A percentile compares a stretch with the other conserved stretches of the same genome.
Conservation (phyloP, 306 rosid genomes). For the Neltuma alba region DNA sequence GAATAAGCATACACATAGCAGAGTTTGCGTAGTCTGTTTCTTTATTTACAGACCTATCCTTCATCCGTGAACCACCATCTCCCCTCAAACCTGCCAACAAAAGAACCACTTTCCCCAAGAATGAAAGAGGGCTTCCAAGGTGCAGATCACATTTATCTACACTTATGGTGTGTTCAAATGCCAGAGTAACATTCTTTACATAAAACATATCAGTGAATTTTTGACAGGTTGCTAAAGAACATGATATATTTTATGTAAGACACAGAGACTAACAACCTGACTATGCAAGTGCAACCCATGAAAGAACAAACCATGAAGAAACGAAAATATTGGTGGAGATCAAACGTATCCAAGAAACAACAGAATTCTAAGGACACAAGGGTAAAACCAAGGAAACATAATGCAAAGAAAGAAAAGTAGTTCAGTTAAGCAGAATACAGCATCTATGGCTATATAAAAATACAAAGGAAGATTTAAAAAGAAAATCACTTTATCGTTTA, state of each 20-base stretch:
- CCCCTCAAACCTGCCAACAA: background rate
- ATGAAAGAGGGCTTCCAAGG: background rate
- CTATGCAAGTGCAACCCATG: constrained; percentile 4
- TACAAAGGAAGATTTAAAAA: background rate
- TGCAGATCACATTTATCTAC: background rate
- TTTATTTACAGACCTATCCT: background rate
- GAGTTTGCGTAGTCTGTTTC: background rate
- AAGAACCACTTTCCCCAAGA: background rate
- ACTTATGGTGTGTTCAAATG: background rate
- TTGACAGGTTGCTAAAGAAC: background rate
- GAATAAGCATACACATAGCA: background rate
- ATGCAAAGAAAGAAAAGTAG: background rate
- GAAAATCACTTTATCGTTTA: background rate
- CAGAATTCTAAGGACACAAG: background rate
- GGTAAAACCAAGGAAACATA: background rate
- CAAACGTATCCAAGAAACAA: background rate
- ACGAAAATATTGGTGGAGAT: background rate
- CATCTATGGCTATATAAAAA: background rate
- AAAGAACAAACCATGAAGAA: constrained; percentile 12
- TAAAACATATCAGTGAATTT: background rate
- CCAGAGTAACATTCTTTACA: background rate
- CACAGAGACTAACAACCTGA: background rate
- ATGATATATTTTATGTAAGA: background rate
- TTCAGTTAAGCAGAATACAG: background rate
- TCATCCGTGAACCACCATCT: background rate